These are phyloP conservation scores for Colletotrichum lindemuthianum DNA, from an alignment of 2,329 filamentous ascomycete species.

Conservation along the genomic window DNA sequence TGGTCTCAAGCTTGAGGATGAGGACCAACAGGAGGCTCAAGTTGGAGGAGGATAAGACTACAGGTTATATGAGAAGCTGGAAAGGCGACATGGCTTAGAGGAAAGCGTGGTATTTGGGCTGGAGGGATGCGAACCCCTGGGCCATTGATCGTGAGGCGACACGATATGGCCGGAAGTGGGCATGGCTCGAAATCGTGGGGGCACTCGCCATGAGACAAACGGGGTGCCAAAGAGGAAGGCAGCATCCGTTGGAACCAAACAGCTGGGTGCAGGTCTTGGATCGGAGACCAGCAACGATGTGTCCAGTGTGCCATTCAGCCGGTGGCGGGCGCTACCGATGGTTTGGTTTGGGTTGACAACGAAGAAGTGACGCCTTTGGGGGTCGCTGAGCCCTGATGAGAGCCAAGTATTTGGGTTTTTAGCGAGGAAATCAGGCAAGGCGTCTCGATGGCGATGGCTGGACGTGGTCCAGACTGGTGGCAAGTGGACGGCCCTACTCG, in stretches of 20 bases:
- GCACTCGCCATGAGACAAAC: slow-evolving; percentile 18
- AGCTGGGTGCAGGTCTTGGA: slow-evolving; percentile 9
- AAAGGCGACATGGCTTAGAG: slow-evolving; percentile 5
- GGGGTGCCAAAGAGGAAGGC: slow-evolving; percentile 10
- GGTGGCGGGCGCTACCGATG: slow-evolving; percentile 13
- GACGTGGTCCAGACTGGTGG: slow-evolving; percentile 17
- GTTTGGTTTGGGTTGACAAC: slow-evolving; percentile 14
- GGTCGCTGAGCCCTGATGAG: not conserved
- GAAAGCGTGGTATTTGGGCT: slow-evolving; percentile 12
- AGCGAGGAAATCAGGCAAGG: not conserved
- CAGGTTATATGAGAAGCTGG: slow-evolving; percentile 23
- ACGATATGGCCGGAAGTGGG: slow-evolving; percentile 23
- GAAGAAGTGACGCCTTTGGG: not conserved
- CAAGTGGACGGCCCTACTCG: not conserved
- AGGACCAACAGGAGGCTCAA: not conserved
- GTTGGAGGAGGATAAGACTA: not conserved
- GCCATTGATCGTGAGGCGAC: not conserved
- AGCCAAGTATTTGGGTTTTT: slow-evolving; percentile 10
- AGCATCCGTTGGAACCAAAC: slow-evolving; percentile 22
- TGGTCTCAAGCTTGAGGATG: not conserved
- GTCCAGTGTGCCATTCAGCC: slow-evolving; percentile 7
- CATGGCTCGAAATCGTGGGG: slow-evolving; percentile 4
- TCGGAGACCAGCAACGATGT: slow-evolving; percentile 1
- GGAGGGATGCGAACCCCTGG: slow-evolving; percentile 12
- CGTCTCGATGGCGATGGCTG: not conserved